A percentile compares a stretch with the other conserved stretches of the same genome.
phyloP scores from a whole-genome alignment of 495 filamentous ascomycete species.

The Aspergillus steynii region DNA sequence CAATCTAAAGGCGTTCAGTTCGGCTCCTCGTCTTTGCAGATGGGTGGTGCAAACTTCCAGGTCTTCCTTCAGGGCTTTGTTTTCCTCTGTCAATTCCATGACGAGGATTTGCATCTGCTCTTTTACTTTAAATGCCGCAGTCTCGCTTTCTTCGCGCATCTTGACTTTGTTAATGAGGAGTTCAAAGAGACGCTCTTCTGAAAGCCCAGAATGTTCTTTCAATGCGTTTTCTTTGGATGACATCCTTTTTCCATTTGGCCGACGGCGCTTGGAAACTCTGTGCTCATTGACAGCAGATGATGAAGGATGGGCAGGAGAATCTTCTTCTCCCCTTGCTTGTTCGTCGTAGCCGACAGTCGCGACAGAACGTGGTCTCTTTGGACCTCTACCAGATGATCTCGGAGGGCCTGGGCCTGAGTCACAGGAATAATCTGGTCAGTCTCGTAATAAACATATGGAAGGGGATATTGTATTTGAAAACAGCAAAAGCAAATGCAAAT shows the following conservation, averaged over 20 bases:
- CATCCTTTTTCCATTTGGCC: slow-evolving; percentile 11
- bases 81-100: slow-evolving; percentile 26
- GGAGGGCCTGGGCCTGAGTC: background rate
- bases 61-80: slow-evolving; percentile 23
- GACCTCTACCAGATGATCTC: background rate
- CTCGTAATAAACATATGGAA: background rate
- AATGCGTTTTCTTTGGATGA: background rate
- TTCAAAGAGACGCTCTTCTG: slow-evolving; percentile 40
- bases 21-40: slow-evolving; percentile 20
- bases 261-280: slow-evolving; percentile 20
- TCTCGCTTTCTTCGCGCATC: slow-evolving; percentile 37
- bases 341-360: background rate
- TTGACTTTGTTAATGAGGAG: slow-evolving; percentile 36
- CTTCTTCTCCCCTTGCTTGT: background rate
- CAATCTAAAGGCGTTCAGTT: slow-evolving; percentile 19
- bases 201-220: slow-evolving; percentile 14
- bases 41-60: slow-evolving; percentile 15
- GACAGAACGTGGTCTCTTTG: slow-evolving; percentile 3
- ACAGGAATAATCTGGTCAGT: background rate
- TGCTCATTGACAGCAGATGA: slow-evolving; percentile 8
- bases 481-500: background rate
- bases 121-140: slow-evolving; percentile 21
- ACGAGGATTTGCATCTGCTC: slow-evolving; percentile 30
- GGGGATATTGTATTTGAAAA: background rate
- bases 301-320: background rate